Conservation (phyloP, 2,329 filamentous ascomycete genomes). For the Tolypocladium ophioglossoides region DNA sequence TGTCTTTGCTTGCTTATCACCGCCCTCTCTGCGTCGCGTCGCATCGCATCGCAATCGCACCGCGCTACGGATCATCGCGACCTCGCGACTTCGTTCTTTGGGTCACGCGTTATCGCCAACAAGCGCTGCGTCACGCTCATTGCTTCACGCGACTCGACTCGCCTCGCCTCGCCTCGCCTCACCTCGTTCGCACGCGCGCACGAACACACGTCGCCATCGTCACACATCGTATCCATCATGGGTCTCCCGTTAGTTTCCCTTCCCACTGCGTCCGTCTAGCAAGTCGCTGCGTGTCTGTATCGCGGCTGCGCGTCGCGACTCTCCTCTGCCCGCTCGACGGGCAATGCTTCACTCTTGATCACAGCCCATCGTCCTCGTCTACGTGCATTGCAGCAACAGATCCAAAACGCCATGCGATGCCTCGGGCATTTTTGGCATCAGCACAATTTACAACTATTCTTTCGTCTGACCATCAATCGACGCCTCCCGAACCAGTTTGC, state of each 20-base stretch:
- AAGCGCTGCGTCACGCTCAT: neutral
- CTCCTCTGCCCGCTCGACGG: neutral
- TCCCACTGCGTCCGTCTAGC: neutral
- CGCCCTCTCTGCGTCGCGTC: neutral
- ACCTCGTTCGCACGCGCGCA: neutral
- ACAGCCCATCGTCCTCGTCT: neutral
- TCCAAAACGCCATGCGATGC: too few species aligned
- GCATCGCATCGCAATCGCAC: neutral
- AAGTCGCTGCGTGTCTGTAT: neutral
- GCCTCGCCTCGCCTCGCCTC: neutral
- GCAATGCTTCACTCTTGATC: neutral
- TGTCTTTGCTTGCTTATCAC: neutral
- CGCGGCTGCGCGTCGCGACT: neutral
- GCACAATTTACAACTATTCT: neutral
- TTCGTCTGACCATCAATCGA: too few species aligned
- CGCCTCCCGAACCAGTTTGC: neutral
- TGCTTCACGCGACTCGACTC: neutral
- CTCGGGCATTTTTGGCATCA: too few species aligned
- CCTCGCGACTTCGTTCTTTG: neutral
- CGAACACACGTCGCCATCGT: neutral
- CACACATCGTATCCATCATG: slow-evolving; percentile 19
- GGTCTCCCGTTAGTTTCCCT: slow-evolving; percentile 35
- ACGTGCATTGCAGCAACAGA: neutral
- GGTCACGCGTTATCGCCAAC: neutral
- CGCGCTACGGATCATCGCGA: neutral